phyloP scores from a whole-genome alignment of 2,329 filamentous ascomycete genomes.

The Corinectria fuckeliana region DNA sequence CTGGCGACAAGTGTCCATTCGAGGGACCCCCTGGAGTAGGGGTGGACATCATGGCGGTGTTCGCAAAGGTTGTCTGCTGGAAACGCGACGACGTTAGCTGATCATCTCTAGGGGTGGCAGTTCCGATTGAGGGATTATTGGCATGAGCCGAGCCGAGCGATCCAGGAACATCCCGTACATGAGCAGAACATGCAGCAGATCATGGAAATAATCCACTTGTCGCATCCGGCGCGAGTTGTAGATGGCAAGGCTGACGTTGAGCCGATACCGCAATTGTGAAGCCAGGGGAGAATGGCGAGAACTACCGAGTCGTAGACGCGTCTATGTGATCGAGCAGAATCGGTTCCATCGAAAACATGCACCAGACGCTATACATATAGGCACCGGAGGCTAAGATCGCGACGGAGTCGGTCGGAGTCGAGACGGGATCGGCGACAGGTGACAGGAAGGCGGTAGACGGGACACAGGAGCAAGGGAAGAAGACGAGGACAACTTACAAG shows the following conservation, averaged over 20 bases:
- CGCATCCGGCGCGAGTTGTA: slow-evolving; percentile 52
- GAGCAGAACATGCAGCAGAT: slow-evolving; percentile 28
- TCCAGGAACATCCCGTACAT: slow-evolving; percentile 29
- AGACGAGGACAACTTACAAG: slow-evolving; percentile 53
- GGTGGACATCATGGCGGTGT: slow-evolving; percentile 69
- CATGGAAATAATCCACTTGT: slow-evolving; percentile 48
- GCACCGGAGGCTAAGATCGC: slow-evolving; percentile 43
- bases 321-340: slow-evolving; percentile 44
- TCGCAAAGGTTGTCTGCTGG: slow-evolving; percentile 62
- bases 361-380: slow-evolving; percentile 32
- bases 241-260: slow-evolving; percentile 57
- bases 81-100: slow-evolving; percentile 46
- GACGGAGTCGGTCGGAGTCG: slow-evolving; percentile 42
- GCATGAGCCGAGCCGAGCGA: slow-evolving; percentile 39
- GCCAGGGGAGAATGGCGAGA: slow-evolving; percentile 29
- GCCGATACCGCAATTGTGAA: slow-evolving; percentile 52
- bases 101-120: slow-evolving; percentile 17
- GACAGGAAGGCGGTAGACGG: slow-evolving; percentile 44
- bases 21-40: slow-evolving; percentile 66
- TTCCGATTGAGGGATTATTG: slow-evolving; percentile 29
- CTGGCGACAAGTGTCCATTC: slow-evolving; percentile 70
- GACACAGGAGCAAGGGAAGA: slow-evolving; percentile 39
- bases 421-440: slow-evolving; percentile 47
- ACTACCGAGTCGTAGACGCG: slow-evolving; percentile 34
- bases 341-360: slow-evolving; percentile 45